These are phyloP conservation scores for Isoetes taiwanensis DNA, from an alignment of 75 land plant species.

Conservation along the genomic window DNA sequence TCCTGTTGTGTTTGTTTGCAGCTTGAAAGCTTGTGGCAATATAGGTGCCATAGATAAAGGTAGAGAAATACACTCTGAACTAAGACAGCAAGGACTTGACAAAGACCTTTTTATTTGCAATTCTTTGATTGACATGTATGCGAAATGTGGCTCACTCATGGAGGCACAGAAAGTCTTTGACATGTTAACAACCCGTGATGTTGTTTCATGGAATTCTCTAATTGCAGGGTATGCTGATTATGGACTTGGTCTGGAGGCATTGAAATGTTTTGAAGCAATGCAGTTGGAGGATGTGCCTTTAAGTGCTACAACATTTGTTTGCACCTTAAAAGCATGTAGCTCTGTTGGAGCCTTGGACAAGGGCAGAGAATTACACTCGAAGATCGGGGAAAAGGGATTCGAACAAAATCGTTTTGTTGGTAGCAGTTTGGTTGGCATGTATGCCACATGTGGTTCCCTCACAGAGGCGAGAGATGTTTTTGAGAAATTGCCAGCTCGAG, in stretches of 20 bases:
- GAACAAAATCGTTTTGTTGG: slow-evolving; percentile 31
- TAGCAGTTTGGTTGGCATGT: slow-evolving; percentile 65
- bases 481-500: slow-evolving; percentile 30
- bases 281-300: slow-evolving; percentile 9
- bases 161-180: slow-evolving; percentile 28
- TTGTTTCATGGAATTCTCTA: slow-evolving; percentile 36
- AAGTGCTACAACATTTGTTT: slow-evolving; percentile 37
- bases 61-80: no score
- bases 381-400: slow-evolving; percentile 29
- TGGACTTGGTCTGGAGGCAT: slow-evolving; percentile 20
- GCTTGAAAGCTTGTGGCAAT: no score
- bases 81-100: no score
- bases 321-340: slow-evolving; percentile 36
- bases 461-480: slow-evolving; percentile 29
- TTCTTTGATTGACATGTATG: no score
- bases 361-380: slow-evolving; percentile 53
- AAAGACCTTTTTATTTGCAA: no score
- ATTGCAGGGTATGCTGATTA: slow-evolving; percentile 41
- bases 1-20: not conserved
- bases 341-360: slow-evolving; percentile 29
- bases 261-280: slow-evolving; percentile 22
- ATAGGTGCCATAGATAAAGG: no score
- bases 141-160: slow-evolving; percentile 10
- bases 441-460: slow-evolving; percentile 58
- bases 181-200: slow-evolving; percentile 22